phyloP scores from a whole-genome alignment of 2,329 filamentous ascomycete species.

The Metarhizium anisopliae region DNA sequence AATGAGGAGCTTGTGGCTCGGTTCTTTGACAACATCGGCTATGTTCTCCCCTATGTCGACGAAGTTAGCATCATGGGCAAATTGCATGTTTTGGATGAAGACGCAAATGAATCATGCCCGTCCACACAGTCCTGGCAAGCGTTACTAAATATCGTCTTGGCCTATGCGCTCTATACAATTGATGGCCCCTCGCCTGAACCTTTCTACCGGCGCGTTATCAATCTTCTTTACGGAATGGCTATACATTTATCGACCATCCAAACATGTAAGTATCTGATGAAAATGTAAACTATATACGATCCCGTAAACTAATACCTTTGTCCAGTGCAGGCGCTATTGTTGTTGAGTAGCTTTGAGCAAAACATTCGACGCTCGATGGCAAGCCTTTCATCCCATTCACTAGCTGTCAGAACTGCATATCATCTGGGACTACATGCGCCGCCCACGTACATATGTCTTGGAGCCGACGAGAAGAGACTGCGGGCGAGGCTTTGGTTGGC shows the following conservation, averaged over 20 bases:
- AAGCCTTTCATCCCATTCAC: background rate
- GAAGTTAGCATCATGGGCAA: background rate
- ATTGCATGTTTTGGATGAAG: background rate
- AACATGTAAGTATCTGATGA: background rate
- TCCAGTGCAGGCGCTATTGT: background rate
- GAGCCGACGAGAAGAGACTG: background rate
- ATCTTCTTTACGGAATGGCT: background rate
- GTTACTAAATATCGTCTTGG: background rate
- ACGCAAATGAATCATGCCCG: background rate
- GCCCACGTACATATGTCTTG: background rate
- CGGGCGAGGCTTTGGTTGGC: background rate
- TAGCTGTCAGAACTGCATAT: background rate
- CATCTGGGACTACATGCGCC: background rate
- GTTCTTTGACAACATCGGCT: background rate
- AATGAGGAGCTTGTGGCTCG: background rate
- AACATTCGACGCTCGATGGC: background rate
- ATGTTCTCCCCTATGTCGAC: background rate
- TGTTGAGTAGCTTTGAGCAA: background rate
- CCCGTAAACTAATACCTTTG: too few relatives aligned
- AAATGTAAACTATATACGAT: too few relatives aligned
- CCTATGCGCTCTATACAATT: background rate
- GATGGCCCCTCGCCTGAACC: background rate
- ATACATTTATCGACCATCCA: background rate
- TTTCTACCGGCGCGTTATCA: background rate
- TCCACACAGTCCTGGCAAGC: background rate